Evolutionary conservation across 2,329 filamentous ascomycete genomes (phyloP).

Genomic region (Aspergillus versicolor): DNA sequence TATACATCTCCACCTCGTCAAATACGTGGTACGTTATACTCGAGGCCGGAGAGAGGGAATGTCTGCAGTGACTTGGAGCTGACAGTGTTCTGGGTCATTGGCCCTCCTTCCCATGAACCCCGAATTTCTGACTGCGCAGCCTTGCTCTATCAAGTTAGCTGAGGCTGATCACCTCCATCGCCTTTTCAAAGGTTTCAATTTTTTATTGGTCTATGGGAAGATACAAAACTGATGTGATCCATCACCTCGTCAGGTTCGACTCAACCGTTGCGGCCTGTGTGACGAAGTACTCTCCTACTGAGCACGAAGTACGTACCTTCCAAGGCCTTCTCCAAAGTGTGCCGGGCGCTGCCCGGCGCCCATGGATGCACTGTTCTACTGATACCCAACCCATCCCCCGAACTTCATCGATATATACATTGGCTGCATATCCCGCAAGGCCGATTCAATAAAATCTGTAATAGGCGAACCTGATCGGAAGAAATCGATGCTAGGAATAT

Average conservation of each 20-base stretch:
- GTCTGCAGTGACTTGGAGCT: background rate
- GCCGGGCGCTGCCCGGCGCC: background rate
- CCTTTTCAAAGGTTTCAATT: background rate
- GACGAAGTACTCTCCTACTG: background rate
- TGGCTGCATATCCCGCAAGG: background rate
- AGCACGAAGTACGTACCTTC: background rate
- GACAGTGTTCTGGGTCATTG: background rate
- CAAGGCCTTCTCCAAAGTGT: background rate
- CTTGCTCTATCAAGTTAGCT: conserved; percentile 4
- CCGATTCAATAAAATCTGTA: conserved; percentile 4
- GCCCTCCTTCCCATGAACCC: background rate
- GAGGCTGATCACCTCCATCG: conserved; percentile 5
- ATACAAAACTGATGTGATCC: conserved; percentile 9
- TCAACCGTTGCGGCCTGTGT: conserved; percentile 7
- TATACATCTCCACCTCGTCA: conserved; percentile 10
- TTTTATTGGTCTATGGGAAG: background rate
- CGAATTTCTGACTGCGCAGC: conserved; percentile 5
- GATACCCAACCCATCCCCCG: conserved; percentile 6
- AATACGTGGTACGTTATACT: conserved; percentile 7
- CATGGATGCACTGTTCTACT: background rate
- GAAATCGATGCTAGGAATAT: conserved; percentile 1
- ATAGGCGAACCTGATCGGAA: background rate
- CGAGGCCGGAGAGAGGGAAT: background rate
- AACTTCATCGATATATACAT: conserved; percentile 10
- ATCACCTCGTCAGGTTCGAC: conserved; percentile 8